Evolutionary conservation across 1,139 yeast genomes (phyloP).

Genomic region (Diutina scorzettiae): DNA sequence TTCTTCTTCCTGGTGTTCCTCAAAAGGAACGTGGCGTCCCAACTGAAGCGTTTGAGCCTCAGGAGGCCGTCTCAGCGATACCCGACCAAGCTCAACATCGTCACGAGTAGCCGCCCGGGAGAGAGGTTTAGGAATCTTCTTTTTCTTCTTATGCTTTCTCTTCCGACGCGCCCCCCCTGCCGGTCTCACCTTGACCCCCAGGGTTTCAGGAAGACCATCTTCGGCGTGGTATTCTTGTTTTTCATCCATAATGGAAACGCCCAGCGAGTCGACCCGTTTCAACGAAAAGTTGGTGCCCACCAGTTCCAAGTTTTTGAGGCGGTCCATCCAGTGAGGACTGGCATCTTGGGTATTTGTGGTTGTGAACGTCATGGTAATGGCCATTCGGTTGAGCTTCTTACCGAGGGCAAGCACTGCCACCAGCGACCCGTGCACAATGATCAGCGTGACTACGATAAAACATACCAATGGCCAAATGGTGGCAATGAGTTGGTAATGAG

Average conservation of each 20-base stretch:
- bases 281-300: constrained; percentile 68
- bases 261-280: constrained; percentile 59
- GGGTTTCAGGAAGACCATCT: constrained; percentile 31
- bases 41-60: constrained; percentile 31
- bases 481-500: constrained; percentile 61
- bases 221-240: constrained; percentile 7
- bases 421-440: constrained; percentile 91
- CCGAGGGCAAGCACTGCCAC: constrained; percentile 91
- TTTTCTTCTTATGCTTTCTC: constrained; percentile 27
- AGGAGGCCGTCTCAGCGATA: constrained; percentile 25
- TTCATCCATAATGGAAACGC: constrained; percentile 11
- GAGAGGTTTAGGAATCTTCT: constrained; percentile 7
- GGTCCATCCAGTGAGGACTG: constrained; percentile 62
- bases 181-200: constrained; percentile 61
- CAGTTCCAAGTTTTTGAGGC: constrained; percentile 70
- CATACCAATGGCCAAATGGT: constrained; percentile 85
- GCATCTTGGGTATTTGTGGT: constrained; percentile 51
- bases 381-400: constrained; percentile 79
- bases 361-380: constrained; percentile 86
- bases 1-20: constrained; percentile 7
- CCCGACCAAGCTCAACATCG: neutral
- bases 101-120: neutral
- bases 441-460: constrained; percentile 75
- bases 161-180: constrained; percentile 65
- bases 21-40: constrained; percentile 16